Base-by-base conservation (phyloP, 1,284 basidiomycete species). In the Rhodotorula glutinis region DNA sequence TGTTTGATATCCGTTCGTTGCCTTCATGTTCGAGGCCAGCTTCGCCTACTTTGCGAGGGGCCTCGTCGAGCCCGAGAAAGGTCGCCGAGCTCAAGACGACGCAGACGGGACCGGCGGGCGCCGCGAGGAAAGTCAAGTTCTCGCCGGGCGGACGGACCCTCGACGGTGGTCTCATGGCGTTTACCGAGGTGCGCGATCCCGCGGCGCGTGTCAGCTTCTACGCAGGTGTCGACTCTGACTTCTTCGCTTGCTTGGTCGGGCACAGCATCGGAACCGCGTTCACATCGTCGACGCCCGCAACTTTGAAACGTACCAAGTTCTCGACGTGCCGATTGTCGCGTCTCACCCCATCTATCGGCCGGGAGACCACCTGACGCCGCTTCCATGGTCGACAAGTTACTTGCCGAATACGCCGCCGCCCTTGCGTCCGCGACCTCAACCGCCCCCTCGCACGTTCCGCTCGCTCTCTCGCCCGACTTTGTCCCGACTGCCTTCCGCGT, bases 271-370 rank as follows among this genome's bases (percentile, higher is more conserved):
- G 0, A 87, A 83, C 19, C 77, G 86, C 33, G 74, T 91, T 1
- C 90, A 92, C 75, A 81, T 91, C 63, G 80, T 92, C 49, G 90
- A 92, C 74, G 89, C 89, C 7, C 83, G 86, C 53, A 91, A 89
- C 0, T 92, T 91, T 72, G 87, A 89, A 73, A 83, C 83, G 5
- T 85, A 88, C 70, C 85, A 90, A 70, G 83, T 88, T 30, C 77
- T 92, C 41, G 83, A 82, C 60, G 82, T 90, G 23, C 67, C 70
- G 4, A 14, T 53, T 38, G 21, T 19, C 29, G 21, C 21, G 0
- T 30, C 49, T 2, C 25, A 25, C 25, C 25, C 49, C n/a, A 25
- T 14, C 25, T 23, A 51, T 46, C n/a, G 13, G 11, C 43, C 33
- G 21, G 40, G 17, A 33, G 53, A 21, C 51, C 58, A 38, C 21